Evolutionary conservation across 1,284 basidiomycete genomes (phyloP).

Genomic region (Kwoniella shivajii): DNA sequence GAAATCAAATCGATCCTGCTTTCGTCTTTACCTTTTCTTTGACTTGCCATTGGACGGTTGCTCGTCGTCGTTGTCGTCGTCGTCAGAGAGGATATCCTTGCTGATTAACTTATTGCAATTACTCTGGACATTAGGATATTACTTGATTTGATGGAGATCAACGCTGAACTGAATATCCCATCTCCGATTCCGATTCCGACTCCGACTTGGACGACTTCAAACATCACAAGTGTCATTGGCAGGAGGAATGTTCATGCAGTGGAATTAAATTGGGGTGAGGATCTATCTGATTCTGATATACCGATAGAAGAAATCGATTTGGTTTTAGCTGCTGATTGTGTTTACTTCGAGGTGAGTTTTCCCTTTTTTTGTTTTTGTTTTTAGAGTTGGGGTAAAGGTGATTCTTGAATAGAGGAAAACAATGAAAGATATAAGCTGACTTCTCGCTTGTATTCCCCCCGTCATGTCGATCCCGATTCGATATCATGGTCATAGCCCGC

Average conservation of each 20-base stretch:
- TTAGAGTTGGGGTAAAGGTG: too few species aligned
- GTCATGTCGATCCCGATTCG: too few species aligned
- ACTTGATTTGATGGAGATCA: constrained; percentile 71
- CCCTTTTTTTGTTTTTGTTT: not conserved
- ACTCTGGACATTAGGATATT: constrained; percentile 61
- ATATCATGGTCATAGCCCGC: constrained; percentile 63
- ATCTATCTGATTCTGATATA: constrained; percentile 37
- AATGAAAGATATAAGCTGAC: too few species aligned
- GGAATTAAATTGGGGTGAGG: constrained; percentile 70
- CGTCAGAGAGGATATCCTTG: constrained; percentile 16
- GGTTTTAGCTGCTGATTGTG: constrained; percentile 85
- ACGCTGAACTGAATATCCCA: constrained; percentile 68
- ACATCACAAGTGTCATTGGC: not conserved
- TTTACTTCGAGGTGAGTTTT: constrained; percentile 73
- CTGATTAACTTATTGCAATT: not conserved
- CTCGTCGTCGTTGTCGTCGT: constrained; percentile 25
- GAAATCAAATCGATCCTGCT: too few species aligned
- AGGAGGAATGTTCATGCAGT: constrained; percentile 60
- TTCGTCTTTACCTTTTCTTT: too few species aligned
- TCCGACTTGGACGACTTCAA: too few species aligned
- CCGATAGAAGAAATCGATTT: constrained; percentile 60
- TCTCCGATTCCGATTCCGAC: too few species aligned
- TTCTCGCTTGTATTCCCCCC: too few species aligned
- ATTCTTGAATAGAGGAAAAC: too few species aligned
- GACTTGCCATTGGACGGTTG: too few species aligned